phyloP scores from a whole-genome alignment of 1,284 basidiomycete genomes.

The Inonotus obliquus region DNA sequence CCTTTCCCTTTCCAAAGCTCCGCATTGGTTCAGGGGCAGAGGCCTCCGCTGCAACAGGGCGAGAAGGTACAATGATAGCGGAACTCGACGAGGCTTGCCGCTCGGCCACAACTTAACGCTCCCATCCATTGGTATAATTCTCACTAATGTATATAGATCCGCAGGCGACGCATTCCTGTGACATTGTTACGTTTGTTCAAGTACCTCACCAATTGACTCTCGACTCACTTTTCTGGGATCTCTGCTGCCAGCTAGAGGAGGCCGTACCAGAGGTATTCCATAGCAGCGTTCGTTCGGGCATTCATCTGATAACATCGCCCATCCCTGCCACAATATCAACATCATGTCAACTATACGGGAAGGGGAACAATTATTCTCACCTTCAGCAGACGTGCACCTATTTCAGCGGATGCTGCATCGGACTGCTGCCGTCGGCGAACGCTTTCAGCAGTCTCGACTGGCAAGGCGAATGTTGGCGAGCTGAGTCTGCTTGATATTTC shows the following conservation, averaged over 20 bases:
- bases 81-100: background rate
- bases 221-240: conserved; percentile 57
- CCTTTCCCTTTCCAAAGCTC: background rate
- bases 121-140: conserved; percentile 44
- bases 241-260: conserved; percentile 58
- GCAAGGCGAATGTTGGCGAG: conserved; percentile 56
- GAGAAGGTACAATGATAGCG: background rate
- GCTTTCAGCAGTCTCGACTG: conserved; percentile 58
- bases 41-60: background rate
- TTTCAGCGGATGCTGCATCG: conserved; percentile 70
- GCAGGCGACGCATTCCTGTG: conserved; percentile 76
- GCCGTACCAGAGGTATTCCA: conserved; percentile 69
- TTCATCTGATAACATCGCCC: conserved; percentile 82
- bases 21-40: background rate
- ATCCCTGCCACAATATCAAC: conserved; percentile 39
- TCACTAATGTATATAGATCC: conserved; percentile 55
- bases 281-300: conserved; percentile 64
- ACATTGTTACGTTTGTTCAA: background rate
- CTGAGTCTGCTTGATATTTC: conserved; percentile 57
- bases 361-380: background rate
- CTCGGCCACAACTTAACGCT: conserved; percentile 38
- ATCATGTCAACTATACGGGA: background rate
- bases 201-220: background rate
- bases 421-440: conserved; percentile 71
- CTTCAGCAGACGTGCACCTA: conserved; percentile 68